These are phyloP conservation scores for Collybiopsis luxurians DNA, from an alignment of 768 basidiomycete species.

Conservation along the genomic window DNA sequence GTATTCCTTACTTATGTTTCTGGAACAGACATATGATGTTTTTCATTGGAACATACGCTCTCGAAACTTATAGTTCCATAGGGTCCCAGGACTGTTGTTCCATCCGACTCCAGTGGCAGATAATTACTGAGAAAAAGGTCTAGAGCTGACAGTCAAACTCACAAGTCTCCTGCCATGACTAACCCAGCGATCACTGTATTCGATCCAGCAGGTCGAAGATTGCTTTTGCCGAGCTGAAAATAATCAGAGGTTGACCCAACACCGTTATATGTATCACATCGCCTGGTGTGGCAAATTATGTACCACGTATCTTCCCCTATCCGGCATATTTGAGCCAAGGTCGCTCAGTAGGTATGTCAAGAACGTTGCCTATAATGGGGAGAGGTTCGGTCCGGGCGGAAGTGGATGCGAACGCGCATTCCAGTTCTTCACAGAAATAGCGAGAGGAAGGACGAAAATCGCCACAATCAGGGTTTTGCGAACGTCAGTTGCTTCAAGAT, in stretches of 20 bases:
- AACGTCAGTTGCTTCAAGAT: too few relatives aligned
- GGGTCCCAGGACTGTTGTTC: neutral
- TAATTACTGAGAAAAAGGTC: too few relatives aligned
- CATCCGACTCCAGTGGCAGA: neutral
- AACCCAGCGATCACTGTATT: conserved; percentile 26
- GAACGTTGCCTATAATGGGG: conserved; percentile 23
- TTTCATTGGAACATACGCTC: neutral
- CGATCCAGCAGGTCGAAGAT: conserved; percentile 27
- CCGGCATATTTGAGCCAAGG: conserved; percentile 19
- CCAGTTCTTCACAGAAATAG: neutral
- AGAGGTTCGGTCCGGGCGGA: conserved; percentile 26
- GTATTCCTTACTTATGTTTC: neutral
- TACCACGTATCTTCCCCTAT: conserved; percentile 19
- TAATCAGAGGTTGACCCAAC: conserved; percentile 10
- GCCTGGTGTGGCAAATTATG: conserved; percentile 1
- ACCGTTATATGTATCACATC: conserved; percentile 2
- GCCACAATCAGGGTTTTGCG: neutral
- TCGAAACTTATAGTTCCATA: neutral
- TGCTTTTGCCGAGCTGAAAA: conserved; percentile 25
- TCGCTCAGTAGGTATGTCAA: conserved; percentile 15
- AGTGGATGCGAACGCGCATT: conserved; percentile 11
- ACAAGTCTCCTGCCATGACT: conserved; percentile 24
- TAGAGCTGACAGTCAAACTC: neutral
- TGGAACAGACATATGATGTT: neutral
- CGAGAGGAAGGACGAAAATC: neutral